A percentile compares a stretch with the other conserved stretches of the same genome.
Conservation (phyloP, 306 rosid species). For the Cucurbita pepo region DNA sequence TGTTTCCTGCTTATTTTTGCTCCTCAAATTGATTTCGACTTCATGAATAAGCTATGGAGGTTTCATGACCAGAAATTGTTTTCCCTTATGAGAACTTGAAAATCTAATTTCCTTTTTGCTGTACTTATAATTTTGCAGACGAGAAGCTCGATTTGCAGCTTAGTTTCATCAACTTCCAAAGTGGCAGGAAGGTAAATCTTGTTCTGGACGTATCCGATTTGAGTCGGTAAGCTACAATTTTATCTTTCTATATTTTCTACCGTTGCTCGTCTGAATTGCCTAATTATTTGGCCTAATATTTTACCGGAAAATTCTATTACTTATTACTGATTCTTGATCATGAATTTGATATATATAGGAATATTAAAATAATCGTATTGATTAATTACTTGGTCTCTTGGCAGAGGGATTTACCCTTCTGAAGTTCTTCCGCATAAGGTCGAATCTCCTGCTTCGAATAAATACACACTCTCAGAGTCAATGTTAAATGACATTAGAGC, state of each 20-base stretch:
- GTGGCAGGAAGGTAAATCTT: conserved; percentile 39
- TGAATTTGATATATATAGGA: background rate
- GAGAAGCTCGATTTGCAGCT: conserved; percentile 56
- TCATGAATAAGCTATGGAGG: background rate
- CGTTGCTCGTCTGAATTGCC: background rate
- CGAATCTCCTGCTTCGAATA: conserved; percentile 12
- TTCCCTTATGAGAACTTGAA: background rate
- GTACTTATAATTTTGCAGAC: conserved; percentile 27
- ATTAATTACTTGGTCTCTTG: conserved; percentile 14
- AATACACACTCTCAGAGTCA: conserved; percentile 18
- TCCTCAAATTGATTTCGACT: background rate
- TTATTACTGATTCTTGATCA: background rate
- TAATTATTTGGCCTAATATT: background rate
- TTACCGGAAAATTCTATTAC: background rate
- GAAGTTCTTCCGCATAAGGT: conserved; percentile 52
- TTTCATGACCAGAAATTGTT: background rate
- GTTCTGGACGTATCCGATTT: conserved; percentile 57
- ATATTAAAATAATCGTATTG: conserved; percentile 3
- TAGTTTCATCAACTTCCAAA: conserved; percentile 37
- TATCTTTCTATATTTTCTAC: background rate
- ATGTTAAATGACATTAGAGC: conserved; percentile 28
- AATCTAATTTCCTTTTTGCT: background rate
- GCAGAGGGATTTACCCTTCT: conserved; percentile 72
- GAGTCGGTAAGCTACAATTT: conserved; percentile 41
- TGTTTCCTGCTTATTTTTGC: background rate